Percentiles rank a stretch among this genome's conserved stretches.
Evolutionary conservation across 345 rosid genomes (phyloP).

Genomic region (Hibiscus tridactylites): DNA sequence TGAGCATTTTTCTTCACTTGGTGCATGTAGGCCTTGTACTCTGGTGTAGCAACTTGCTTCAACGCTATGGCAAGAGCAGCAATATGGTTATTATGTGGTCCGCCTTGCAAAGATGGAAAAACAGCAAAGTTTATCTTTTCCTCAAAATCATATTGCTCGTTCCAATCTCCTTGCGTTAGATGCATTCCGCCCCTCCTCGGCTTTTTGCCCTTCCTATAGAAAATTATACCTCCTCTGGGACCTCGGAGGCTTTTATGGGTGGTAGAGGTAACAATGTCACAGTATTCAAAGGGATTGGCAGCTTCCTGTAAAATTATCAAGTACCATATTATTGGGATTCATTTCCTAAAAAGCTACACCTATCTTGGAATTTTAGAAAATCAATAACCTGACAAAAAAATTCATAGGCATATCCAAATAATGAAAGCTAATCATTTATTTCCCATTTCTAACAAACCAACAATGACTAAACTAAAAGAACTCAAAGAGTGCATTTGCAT

Average conservation of each 20-base stretch:
- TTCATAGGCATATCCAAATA: not conserved
- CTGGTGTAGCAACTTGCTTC: conserved; percentile 66
- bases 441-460: not conserved
- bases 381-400: not conserved
- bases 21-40: conserved; percentile 69
- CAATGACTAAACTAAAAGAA: not conserved
- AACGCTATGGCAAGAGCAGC: conserved; percentile 74
- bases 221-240: conserved; percentile 89
- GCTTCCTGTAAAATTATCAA: conserved; percentile 42
- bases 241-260: conserved; percentile 91
- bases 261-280: conserved; percentile 90
- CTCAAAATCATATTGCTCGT: conserved; percentile 62
- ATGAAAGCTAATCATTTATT: not conserved
- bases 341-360: not conserved
- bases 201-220: conserved; percentile 69
- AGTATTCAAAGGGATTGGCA: conserved; percentile 69
- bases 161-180: conserved; percentile 48
- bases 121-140: conserved; percentile 85
- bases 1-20: conserved; percentile 84
- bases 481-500: not conserved
- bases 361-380: not conserved
- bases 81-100: conserved; percentile 90
- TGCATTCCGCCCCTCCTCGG: conserved; percentile 50
- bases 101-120: conserved; percentile 87
- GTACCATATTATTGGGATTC: not conserved